Percentiles rank a stretch among this genome's conserved stretches.
phyloP scores from a whole-genome alignment of 1,284 basidiomycete genomes.

The Veloporphyrellus conicus region DNA sequence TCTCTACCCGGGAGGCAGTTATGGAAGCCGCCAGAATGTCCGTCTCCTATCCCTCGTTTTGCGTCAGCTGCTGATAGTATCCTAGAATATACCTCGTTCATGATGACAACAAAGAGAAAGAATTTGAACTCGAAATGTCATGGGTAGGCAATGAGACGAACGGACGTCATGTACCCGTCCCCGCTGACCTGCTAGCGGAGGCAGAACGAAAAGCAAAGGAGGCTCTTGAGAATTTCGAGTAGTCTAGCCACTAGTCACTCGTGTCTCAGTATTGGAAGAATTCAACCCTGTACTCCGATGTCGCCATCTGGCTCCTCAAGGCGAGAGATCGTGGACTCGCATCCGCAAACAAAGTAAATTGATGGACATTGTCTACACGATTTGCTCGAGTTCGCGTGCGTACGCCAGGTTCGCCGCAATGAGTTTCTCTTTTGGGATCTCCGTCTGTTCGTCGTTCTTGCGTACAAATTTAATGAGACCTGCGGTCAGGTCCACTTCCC shows the following conservation, averaged over 20 bases:
- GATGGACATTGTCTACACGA: constrained; percentile 55
- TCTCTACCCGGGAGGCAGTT: constrained; percentile 83
- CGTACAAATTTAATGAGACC: constrained; percentile 60
- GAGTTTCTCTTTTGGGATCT: constrained; percentile 78
- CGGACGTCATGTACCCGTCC: constrained; percentile 77
- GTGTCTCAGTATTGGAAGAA: constrained; percentile 9
- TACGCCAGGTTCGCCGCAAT: constrained; percentile 73
- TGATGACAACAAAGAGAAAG: constrained; percentile 96
- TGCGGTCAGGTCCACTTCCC: constrained; percentile 64
- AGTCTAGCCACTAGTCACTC: too few species aligned
- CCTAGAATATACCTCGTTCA: constrained; percentile 93
- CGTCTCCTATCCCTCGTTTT: constrained; percentile 31
- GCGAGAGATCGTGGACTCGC: background rate
- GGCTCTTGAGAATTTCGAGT: constrained; percentile 86
- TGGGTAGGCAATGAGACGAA: constrained; percentile 92
- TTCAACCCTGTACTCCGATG: constrained; percentile 16
- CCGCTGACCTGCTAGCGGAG: constrained; percentile 78
- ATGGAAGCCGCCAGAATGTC: constrained; percentile 93
- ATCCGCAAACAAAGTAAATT: background rate
- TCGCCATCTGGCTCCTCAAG: background rate
- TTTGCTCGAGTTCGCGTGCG: constrained; percentile 83
- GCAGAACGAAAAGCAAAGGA: constrained; percentile 89
- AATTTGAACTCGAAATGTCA: constrained; percentile 96
- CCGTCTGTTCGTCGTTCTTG: constrained; percentile 72
- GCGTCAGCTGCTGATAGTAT: constrained; percentile 10